Base-by-base conservation (phyloP, 2,329 filamentous ascomycete species). In the Fusarium redolens region DNA sequence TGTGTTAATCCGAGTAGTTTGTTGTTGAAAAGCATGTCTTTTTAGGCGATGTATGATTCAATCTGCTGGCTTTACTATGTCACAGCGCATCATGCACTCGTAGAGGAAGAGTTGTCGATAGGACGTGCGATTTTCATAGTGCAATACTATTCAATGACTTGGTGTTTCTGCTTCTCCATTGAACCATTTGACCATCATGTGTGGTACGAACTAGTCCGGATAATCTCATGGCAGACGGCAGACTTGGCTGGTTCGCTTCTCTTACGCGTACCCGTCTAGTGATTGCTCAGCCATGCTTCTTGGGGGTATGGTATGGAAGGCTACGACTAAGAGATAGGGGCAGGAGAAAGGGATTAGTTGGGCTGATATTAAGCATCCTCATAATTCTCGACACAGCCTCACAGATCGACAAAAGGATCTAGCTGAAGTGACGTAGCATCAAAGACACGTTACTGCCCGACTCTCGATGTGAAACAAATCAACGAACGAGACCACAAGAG, bases 381-480 rank as follows among this genome's bases (percentile, higher is more conserved):
- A 43, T 59, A 51, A 58, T 65, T 31, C n/a, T 38, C 25, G 44
- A 67, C 70, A 68, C 66, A 71, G 71, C 61, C 71, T 73, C 71
- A 48, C 37, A 54, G 66, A 68, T 73, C 70, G 62, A 71, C 67
- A 64, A 67, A 68, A 64, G 61, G 62, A 48, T 68, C 56, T 44
- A 52, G 41, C 37, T 20, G n/a, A 51, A 48, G 69, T 72, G 65
- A 73, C 56, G 69, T 73, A 67, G 66, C 69, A 73, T 62, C 35
- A 54, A 48, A 58, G 65, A 40, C 45, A 66, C 56, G 61, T 59
- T 69, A 66, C 61, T 43, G 20, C 38, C 33, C 43, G 44, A 55
- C 44, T 33, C 31, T 54, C 41, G 31, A 52, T n/a, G 41, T 31
- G 44, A 45, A 31, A 10, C 28, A n/a, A 41, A 40, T 33, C 22